A percentile compares a stretch with the other conserved stretches of the same genome.
These are phyloP conservation scores for Apiospora pterosperma DNA, from an alignment of 2,329 filamentous ascomycete genomes.

Conservation along the genomic window DNA sequence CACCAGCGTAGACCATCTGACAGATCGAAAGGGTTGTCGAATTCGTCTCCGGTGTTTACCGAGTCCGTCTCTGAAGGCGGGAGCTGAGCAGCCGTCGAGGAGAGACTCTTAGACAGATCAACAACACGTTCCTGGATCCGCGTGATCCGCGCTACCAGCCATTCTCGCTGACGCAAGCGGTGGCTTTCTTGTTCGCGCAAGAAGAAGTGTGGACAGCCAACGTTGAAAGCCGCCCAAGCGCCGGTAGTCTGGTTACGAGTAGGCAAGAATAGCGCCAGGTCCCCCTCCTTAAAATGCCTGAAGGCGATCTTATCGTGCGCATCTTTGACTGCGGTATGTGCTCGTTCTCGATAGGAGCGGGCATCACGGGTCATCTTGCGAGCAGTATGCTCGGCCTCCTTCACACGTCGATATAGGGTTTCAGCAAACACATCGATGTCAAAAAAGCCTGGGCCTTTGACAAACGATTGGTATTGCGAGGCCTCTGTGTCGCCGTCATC, in stretches of 20 bases:
- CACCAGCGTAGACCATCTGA: constrained; percentile 97
- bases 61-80: constrained; percentile 44
- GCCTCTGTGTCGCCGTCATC: constrained; percentile 64
- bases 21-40: constrained; percentile 95
- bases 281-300: constrained; percentile 92
- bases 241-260: constrained; percentile 92
- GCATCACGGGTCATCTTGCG: constrained; percentile 92
- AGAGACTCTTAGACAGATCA: constrained; percentile 77
- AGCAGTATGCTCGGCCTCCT: constrained; percentile 88
- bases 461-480: constrained; percentile 70
- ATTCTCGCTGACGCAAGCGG: constrained; percentile 79
- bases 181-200: constrained; percentile 89
- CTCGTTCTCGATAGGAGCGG: constrained; percentile 81
- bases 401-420: constrained; percentile 81
- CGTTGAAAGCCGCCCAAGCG: constrained; percentile 98
- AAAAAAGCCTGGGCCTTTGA: constrained; percentile 71
- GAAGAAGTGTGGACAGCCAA: constrained; percentile 96
- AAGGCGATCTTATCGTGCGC: constrained; percentile 96
- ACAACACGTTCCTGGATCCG: constrained; percentile 92
- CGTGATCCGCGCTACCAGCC: constrained; percentile 92
- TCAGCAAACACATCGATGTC: constrained; percentile 83
- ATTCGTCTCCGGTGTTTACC: constrained; percentile 60
- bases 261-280: constrained; percentile 88
- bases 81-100: constrained; percentile 36
- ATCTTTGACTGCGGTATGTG: constrained; percentile 76